Conservation (phyloP, 1,284 basidiomycete species). For the Fistulinella cinereoalba region DNA sequence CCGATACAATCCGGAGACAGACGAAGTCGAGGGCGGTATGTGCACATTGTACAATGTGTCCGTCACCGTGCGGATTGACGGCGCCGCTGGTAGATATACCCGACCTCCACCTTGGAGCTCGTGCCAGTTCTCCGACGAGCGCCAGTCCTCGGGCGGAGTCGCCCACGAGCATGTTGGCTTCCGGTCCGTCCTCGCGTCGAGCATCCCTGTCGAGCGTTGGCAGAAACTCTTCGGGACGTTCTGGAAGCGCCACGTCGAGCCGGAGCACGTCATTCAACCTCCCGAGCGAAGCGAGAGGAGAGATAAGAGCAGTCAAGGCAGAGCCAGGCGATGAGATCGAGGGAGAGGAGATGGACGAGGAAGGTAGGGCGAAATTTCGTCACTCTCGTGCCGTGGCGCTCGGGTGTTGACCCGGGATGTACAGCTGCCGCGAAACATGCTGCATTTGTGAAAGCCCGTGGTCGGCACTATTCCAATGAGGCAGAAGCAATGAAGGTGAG, state of each 20-base stretch:
- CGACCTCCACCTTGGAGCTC: conserved; percentile 50
- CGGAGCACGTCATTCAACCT: conserved; percentile 82
- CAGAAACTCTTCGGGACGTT: conserved; percentile 48
- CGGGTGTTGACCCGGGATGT: conserved; percentile 11
- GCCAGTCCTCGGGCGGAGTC: conserved; percentile 40
- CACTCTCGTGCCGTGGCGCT: conserved; percentile 1
- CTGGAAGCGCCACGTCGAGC: conserved; percentile 64
- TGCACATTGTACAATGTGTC: too few species aligned
- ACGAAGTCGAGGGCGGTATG: conserved; percentile 76
- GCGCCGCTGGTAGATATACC: conserved; percentile 60
- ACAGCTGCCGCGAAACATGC: conserved; percentile 78
- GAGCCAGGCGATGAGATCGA: conserved; percentile 67
- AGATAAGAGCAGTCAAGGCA: conserved; percentile 45
- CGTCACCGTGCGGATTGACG: too few species aligned
- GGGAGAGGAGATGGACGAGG: conserved; percentile 83
- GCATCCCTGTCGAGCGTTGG: conserved; percentile 73
- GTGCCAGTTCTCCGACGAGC: conserved; percentile 33
- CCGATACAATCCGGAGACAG: conserved; percentile 83
- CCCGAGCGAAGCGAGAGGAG: conserved; percentile 61
- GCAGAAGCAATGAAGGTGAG: conserved; percentile 87
- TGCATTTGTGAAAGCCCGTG: conserved; percentile 79
- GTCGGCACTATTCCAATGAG: conserved; percentile 87
- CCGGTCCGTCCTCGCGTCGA: conserved; percentile 72
- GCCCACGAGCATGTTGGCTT: conserved; percentile 48
- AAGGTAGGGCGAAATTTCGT: conserved; percentile 49